phyloP scores from a whole-genome alignment of 192 early-diverging fungal genomes.

The Coemansia sp. region DNA sequence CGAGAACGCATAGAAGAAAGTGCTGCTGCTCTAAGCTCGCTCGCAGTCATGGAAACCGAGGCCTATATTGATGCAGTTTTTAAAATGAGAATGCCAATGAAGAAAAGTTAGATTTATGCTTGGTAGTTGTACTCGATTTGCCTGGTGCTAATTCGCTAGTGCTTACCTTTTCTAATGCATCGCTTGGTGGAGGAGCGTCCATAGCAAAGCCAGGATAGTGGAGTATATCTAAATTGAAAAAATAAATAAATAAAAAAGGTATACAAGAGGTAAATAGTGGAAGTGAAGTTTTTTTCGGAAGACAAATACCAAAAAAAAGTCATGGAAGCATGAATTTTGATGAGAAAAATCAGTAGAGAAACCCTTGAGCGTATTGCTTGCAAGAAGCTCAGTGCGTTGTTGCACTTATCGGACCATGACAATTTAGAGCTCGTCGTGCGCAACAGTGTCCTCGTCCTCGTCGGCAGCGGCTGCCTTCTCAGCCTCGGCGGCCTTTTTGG shows the following conservation, averaged over 20 bases:
- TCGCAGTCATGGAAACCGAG: background rate
- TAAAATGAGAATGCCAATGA: background rate
- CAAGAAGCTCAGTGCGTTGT: background rate
- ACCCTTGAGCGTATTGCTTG: background rate
- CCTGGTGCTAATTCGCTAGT: background rate
- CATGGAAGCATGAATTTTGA: background rate
- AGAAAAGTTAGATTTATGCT: background rate
- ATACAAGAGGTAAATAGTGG: background rate
- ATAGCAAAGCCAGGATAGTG: background rate
- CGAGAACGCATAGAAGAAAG: constrained; percentile 14
- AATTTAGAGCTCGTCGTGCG: constrained; percentile 48
- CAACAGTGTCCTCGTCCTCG: constrained; percentile 24
- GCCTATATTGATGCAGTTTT: background rate
- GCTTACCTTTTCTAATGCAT: constrained; percentile 12
- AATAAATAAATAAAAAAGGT: background rate
- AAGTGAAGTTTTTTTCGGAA: background rate
- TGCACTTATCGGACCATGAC: background rate
- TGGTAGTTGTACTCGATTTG: background rate
- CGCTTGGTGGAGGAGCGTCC: background rate
- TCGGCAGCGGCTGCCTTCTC: constrained; percentile 24
- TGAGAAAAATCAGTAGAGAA: no score
- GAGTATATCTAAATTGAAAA: background rate
- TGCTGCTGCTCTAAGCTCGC: constrained; percentile 25
- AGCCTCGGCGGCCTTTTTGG: constrained; percentile 29
- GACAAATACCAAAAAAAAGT: no score